Percentiles rank a stretch among this genome's conserved stretches.
These are phyloP conservation scores for Kwoniella pini DNA, from an alignment of 768 basidiomycete species.

Conservation along the genomic window DNA sequence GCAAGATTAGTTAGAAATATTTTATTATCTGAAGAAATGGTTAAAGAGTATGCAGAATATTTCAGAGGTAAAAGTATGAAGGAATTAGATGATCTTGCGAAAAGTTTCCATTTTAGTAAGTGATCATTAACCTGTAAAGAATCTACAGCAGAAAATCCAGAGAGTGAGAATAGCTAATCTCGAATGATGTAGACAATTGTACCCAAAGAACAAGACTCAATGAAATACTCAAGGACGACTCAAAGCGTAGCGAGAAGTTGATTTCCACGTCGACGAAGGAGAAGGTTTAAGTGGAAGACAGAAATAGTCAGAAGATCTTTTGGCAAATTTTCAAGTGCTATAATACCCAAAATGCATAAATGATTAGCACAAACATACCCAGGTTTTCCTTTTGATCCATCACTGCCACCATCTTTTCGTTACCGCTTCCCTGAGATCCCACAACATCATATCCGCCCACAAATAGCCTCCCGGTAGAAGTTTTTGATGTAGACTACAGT, in stretches of 20 bases:
- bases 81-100: constrained; percentile 72
- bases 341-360: neutral
- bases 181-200: constrained; percentile 60
- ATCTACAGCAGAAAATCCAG: too few species aligned
- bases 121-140: neutral
- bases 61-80: constrained; percentile 55
- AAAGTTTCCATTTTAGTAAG: constrained; percentile 65
- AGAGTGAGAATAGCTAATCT: too few species aligned
- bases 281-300: neutral
- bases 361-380: neutral
- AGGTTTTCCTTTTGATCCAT: neutral
- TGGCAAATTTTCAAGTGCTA: too few species aligned
- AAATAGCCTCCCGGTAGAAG: constrained; percentile 33
- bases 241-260: constrained; percentile 2
- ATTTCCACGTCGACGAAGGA: neutral
- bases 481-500: constrained; percentile 12
- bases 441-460: constrained; percentile 35
- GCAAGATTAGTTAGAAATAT: constrained; percentile 66
- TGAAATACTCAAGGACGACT: constrained; percentile 49
- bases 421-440: constrained; percentile 23
- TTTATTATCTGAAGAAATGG: constrained; percentile 61
- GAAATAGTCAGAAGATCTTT: neutral
- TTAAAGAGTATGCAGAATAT: constrained; percentile 53
- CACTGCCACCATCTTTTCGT: constrained; percentile 3
- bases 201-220: constrained; percentile 69